Conservation (phyloP, 257 asterid genomes). For the Galeopsis tetrahit region DNA sequence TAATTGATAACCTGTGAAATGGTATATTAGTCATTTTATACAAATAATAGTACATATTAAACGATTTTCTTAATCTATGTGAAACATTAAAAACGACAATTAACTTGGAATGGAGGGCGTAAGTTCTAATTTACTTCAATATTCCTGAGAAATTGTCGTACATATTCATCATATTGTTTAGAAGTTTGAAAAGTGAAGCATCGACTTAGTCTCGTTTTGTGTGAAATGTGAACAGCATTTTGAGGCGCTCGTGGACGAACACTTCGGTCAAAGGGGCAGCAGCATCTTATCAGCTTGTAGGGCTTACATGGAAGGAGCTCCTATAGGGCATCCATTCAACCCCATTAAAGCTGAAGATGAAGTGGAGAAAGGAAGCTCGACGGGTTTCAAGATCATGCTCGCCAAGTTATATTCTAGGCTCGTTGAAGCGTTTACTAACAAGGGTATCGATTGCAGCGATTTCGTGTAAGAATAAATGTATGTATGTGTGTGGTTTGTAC, state of each 20-base stretch:
- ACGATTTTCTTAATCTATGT: no score
- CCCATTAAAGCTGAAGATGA: conserved; percentile 41
- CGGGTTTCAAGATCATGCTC: conserved; percentile 90
- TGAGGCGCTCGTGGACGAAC: conserved; percentile 81
- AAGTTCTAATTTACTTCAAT: background rate
- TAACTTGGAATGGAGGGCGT: no score
- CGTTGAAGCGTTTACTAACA: conserved; percentile 68
- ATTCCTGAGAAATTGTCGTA: background rate
- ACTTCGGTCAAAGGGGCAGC: conserved; percentile 60
- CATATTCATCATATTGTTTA: background rate
- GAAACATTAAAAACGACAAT: no score
- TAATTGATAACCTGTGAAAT: no score
- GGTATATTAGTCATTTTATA: no score
- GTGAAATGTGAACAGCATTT: conserved; percentile 64
- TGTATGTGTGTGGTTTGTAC: conserved; percentile 25
- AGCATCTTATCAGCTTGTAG: conserved; percentile 67
- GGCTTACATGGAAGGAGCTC: conserved; percentile 82
- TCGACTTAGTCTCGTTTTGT: background rate
- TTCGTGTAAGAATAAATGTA: conserved; percentile 14
- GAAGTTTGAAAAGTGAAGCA: conserved; percentile 8
- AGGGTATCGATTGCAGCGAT: conserved; percentile 61
- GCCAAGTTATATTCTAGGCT: conserved; percentile 73
- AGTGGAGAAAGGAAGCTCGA: conserved; percentile 61
- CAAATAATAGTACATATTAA: no score
- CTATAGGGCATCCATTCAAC: conserved; percentile 59